Conservation (phyloP, 2,329 filamentous ascomycete genomes). For the Ascochyta viciae-villosae region DNA sequence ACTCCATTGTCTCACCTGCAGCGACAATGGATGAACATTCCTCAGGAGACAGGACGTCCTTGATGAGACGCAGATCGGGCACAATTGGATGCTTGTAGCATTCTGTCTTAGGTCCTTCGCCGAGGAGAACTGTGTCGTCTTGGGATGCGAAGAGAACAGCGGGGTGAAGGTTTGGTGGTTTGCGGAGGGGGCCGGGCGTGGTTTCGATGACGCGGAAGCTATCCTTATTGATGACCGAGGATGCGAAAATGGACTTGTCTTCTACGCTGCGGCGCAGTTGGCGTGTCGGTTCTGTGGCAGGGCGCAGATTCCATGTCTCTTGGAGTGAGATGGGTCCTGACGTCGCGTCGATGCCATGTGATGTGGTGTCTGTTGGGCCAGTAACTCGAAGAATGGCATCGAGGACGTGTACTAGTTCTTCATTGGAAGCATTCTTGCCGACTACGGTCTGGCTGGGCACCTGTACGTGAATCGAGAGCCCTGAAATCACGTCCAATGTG, state of each 20-base stretch:
- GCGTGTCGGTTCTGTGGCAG: constrained; percentile 48
- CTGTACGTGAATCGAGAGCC: constrained; percentile 63
- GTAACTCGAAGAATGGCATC: constrained; percentile 70
- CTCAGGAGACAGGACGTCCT: constrained; percentile 64
- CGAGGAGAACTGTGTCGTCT: constrained; percentile 63
- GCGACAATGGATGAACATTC: constrained; percentile 73
- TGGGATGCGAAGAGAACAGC: constrained; percentile 69
- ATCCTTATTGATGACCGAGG: constrained; percentile 32
- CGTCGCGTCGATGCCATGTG: constrained; percentile 28
- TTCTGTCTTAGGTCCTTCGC: constrained; percentile 56
- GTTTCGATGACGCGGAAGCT: constrained; percentile 67
- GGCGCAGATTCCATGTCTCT: constrained; percentile 66
- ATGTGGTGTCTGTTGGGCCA: constrained; percentile 63
- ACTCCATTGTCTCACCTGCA: constrained; percentile 69
- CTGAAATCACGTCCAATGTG: constrained; percentile 72
- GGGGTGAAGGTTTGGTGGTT: constrained; percentile 72
- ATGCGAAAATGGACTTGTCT: constrained; percentile 57
- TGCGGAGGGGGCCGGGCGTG: constrained; percentile 65
- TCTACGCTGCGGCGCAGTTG: constrained; percentile 65
- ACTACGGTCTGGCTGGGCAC: constrained; percentile 47
- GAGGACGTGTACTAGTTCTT: constrained; percentile 62
- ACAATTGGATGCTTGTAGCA: constrained; percentile 68
- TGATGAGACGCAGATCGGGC: constrained; percentile 66
- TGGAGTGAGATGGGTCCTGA: constrained; percentile 65
- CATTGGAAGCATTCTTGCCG: constrained; percentile 57